Conservation (phyloP, 805 yeast genomes). For the Candida xyloterini region DNA sequence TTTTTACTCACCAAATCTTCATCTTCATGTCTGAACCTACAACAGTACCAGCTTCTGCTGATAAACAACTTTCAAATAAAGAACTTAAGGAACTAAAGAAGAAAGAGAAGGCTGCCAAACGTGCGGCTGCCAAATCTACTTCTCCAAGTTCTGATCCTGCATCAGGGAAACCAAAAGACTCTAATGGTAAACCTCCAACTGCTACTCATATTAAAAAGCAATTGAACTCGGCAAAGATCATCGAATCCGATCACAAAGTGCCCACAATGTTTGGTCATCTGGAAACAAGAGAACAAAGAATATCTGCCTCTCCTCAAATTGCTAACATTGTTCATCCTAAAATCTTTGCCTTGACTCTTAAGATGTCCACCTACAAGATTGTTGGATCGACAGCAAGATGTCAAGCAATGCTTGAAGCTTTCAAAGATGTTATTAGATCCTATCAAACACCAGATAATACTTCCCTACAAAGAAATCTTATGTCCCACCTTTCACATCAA, state of each 20-base stretch:
- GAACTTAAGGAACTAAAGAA: slow-evolving; percentile 86
- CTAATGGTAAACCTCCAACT: slow-evolving; percentile 41
- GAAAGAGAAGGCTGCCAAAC: slow-evolving; percentile 85
- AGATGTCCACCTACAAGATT: slow-evolving; percentile 76
- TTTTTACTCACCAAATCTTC: slow-evolving; percentile 3
- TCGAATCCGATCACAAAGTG: slow-evolving; percentile 42
- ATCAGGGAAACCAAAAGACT: slow-evolving; percentile 11
- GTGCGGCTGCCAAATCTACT: slow-evolving; percentile 77
- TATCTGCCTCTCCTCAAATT: slow-evolving; percentile 51
- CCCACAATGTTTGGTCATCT: slow-evolving; percentile 75
- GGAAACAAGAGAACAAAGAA: slow-evolving; percentile 76
- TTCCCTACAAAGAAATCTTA: slow-evolving; percentile 81
- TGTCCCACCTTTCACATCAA: slow-evolving; percentile 84
- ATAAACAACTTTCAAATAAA: slow-evolving; percentile 52
- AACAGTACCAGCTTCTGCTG: slow-evolving; percentile 3
- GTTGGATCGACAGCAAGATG: slow-evolving; percentile 91
- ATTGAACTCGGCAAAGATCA: slow-evolving; percentile 47
- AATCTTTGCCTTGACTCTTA: slow-evolving; percentile 71
- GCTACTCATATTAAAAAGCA: slow-evolving; percentile 53
- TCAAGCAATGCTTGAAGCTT: slow-evolving; percentile 78
- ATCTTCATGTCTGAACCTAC: slow-evolving; percentile 5
- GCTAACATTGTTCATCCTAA: slow-evolving; percentile 83
- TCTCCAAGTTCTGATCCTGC: slow-evolving; percentile 30
- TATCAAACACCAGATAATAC: slow-evolving; percentile 84
- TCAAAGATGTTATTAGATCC: slow-evolving; percentile 73